Evolutionary conservation across 768 basidiomycete genomes (phyloP).

Genomic region (Nidularia pulvinata): DNA sequence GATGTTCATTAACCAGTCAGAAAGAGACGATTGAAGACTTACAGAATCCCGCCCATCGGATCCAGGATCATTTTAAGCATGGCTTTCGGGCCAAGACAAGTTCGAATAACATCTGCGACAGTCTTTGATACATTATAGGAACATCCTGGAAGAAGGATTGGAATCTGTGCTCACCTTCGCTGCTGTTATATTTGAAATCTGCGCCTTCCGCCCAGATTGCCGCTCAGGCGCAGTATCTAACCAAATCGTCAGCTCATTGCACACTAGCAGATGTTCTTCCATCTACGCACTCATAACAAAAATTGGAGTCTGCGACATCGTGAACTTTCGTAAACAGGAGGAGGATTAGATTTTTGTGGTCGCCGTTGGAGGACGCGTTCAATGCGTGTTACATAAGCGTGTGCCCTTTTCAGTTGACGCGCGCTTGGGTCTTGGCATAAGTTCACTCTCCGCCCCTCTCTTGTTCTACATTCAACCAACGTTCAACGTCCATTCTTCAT

Average conservation of each 20-base stretch:
- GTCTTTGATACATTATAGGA: conserved; percentile 47
- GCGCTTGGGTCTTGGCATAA: too few relatives aligned
- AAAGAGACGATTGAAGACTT: conserved; percentile 19
- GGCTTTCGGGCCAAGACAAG: conserved; percentile 95
- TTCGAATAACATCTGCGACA: conserved; percentile 96
- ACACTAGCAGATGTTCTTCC: background rate
- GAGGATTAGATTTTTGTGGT: conserved; percentile 2
- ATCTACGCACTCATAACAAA: conserved; percentile 78
- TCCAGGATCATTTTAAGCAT: conserved; percentile 99
- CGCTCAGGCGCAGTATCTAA: conserved; percentile 92
- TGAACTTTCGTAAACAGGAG: conserved; percentile 5
- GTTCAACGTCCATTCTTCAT: too few relatives aligned
- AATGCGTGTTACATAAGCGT: background rate
- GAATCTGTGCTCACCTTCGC: conserved; percentile 70
- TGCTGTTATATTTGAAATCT: conserved; percentile 95
- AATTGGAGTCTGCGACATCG: conserved; percentile 71
- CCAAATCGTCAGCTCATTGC: conserved; percentile 1
- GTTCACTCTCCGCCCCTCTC: too few relatives aligned
- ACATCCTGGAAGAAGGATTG: background rate
- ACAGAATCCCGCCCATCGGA: conserved; percentile 99
- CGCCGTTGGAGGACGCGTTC: background rate
- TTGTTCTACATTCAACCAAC: too few relatives aligned
- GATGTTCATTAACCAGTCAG: background rate
- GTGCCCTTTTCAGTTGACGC: too few relatives aligned
- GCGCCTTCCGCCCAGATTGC: conserved; percentile 93